Conservation (phyloP, 2,329 filamentous ascomycete species). For the Penicillium capsulatum region DNA sequence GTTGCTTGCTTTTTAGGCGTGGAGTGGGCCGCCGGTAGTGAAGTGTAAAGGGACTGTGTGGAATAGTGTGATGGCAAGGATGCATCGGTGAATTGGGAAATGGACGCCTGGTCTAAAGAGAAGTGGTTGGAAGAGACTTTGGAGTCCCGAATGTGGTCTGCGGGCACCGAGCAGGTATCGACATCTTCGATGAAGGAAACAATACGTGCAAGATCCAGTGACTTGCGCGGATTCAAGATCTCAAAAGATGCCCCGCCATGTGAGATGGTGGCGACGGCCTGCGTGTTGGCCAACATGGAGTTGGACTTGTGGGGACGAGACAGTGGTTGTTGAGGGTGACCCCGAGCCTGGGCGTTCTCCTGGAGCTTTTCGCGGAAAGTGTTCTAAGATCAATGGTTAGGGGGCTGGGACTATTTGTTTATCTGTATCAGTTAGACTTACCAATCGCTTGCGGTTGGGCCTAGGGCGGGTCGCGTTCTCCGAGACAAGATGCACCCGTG, state of each 20-base stretch:
- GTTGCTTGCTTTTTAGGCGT: conserved; percentile 12
- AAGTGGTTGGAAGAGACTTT: conserved; percentile 14
- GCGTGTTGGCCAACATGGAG: conserved; percentile 26
- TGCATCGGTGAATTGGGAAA: conserved; percentile 24
- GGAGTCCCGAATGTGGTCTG: conserved; percentile 24
- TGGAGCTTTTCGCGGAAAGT: conserved; percentile 32
- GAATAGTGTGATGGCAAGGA: conserved; percentile 24
- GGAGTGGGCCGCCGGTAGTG: conserved; percentile 6
- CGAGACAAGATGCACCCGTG: conserved; percentile 21
- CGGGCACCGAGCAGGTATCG: conserved; percentile 23
- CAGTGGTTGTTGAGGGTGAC: conserved; percentile 16
- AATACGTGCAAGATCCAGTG: conserved; percentile 33
- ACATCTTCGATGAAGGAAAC: conserved; percentile 36
- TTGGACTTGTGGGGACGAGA: conserved; percentile 22
- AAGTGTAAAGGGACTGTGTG: conserved; percentile 17
- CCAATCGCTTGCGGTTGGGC: conserved; percentile 24
- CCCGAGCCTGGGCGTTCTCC: conserved; percentile 19
- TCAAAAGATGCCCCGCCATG: conserved; percentile 37
- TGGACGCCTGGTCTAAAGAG: conserved; percentile 17
- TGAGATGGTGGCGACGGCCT: conserved; percentile 27
- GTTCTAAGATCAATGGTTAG: conserved; percentile 22
- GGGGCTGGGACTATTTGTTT: conserved; percentile 8
- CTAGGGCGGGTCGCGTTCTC: conserved; percentile 18
- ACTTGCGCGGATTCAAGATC: conserved; percentile 38
- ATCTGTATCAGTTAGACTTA: conserved; percentile 20